These are phyloP conservation scores for Pyrus hybrid DNA, from an alignment of 331 rosid species.

Conservation along the genomic window DNA sequence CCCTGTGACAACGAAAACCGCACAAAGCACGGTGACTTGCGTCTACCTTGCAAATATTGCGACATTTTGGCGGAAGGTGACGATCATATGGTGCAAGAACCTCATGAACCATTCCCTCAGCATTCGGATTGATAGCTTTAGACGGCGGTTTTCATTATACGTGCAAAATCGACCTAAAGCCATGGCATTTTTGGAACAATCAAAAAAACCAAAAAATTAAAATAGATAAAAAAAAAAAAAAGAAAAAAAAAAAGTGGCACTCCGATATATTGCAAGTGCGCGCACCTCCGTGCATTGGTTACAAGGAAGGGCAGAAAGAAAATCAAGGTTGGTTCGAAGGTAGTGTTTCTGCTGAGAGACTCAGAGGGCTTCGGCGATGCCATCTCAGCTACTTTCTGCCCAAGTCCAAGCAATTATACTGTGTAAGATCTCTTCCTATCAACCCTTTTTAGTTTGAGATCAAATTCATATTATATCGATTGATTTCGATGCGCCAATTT, in stretches of 20 bases:
- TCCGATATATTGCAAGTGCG: no score
- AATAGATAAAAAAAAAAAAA: no score
- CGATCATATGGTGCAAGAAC: conserved; percentile 66
- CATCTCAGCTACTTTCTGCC: conserved; percentile 40
- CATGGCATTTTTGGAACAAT: conserved; percentile 79
- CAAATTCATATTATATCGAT: neutral
- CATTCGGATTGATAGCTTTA: conserved; percentile 36
- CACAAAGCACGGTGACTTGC: conserved; percentile 70
- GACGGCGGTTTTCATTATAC: conserved; percentile 34
- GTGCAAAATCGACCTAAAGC: conserved; percentile 73
- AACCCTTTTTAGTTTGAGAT: neutral
- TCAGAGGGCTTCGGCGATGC: conserved; percentile 55
- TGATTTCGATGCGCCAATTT: neutral
- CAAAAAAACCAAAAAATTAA: no score
- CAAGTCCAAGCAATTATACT: conserved; percentile 20
- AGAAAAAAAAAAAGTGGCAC: no score
- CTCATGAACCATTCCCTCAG: conserved; percentile 54
- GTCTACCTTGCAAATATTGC: conserved; percentile 52
- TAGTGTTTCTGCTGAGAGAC: conserved; percentile 48
- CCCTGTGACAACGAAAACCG: conserved; percentile 46
- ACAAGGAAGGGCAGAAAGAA: no score
- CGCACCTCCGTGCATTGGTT: no score
- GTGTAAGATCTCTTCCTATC: conserved; percentile 19
- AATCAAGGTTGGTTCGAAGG: conserved; percentile 48
- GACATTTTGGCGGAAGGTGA: conserved; percentile 50